Evolutionary conservation across 495 filamentous ascomycete species (phyloP).

Genomic region (Penicillium odoratum): DNA sequence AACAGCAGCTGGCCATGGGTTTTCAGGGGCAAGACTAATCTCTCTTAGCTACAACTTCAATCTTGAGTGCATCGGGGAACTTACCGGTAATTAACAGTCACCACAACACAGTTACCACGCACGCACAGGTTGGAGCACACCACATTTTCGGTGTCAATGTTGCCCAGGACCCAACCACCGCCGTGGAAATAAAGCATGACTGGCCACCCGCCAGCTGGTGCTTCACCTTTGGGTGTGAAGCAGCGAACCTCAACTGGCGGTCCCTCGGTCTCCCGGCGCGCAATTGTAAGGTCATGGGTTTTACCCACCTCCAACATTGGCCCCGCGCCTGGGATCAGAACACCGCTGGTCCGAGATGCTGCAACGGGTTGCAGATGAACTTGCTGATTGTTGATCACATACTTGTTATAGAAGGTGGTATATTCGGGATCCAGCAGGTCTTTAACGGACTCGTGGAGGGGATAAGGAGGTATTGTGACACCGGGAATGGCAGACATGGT

Average conservation of each 20-base stretch:
- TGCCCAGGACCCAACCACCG: conserved; percentile 60
- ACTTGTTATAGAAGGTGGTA: conserved; percentile 53
- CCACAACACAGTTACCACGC: conserved; percentile 50
- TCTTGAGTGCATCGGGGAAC: conserved; percentile 22
- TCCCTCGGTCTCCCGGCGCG: conserved; percentile 46
- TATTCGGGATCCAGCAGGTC: conserved; percentile 52
- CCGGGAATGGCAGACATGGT: conserved; percentile 30
- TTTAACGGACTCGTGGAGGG: conserved; percentile 52
- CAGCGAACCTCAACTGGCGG: conserved; percentile 46
- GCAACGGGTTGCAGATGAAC: conserved; percentile 54
- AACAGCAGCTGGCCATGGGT: conserved; percentile 56
- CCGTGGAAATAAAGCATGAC: conserved; percentile 60
- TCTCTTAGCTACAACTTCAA: background rate
- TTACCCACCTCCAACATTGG: conserved; percentile 51
- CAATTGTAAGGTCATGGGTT: conserved; percentile 48
- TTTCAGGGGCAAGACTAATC: conserved; percentile 50
- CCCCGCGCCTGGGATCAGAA: conserved; percentile 55
- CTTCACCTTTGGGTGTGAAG: conserved; percentile 48
- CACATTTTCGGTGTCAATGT: conserved; percentile 58
- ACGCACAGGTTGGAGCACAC: conserved; percentile 57
- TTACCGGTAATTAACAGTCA: conserved; percentile 59
- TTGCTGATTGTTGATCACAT: conserved; percentile 51
- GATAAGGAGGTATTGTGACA: conserved; percentile 51
- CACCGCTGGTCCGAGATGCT: conserved; percentile 51
- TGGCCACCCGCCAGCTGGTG: conserved; percentile 51